These are phyloP conservation scores for Chlorella vulgaris DNA, from an alignment of 139 green algal genomes.

Conservation along the genomic window DNA sequence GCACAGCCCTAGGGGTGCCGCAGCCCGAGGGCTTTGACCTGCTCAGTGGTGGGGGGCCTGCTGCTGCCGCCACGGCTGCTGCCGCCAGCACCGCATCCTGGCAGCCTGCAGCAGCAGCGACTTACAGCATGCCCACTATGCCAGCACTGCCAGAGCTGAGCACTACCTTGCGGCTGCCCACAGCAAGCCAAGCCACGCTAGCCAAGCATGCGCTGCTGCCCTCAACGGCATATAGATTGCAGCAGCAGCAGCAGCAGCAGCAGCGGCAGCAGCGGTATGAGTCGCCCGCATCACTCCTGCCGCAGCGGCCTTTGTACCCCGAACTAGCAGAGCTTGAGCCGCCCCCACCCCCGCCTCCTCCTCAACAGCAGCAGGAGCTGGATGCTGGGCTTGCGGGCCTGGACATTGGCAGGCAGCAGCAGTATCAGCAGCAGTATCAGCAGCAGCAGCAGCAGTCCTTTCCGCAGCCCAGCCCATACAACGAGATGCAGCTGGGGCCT, in stretches of 20 bases:
- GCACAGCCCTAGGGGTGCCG: slow-evolving; percentile 18
- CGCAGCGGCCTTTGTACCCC: slow-evolving; percentile 21
- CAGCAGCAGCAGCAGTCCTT: slow-evolving; percentile 18
- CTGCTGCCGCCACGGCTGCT: background rate
- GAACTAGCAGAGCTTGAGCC: slow-evolving; percentile 25
- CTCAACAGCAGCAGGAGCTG: background rate
- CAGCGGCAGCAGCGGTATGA: background rate
- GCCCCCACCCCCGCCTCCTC: background rate
- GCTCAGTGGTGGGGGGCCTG: background rate
- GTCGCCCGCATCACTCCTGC: background rate
- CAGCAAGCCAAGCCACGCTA: slow-evolving; percentile 35
- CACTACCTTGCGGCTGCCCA: slow-evolving; percentile 21
- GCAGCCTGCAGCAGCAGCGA: slow-evolving; percentile 1
- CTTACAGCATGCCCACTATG: background rate
- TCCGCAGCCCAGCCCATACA: slow-evolving; percentile 49
- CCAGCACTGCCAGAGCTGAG: slow-evolving; percentile 10
- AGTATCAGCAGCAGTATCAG: slow-evolving; percentile 36
- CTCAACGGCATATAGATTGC: background rate
- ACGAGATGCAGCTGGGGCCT: slow-evolving; percentile 60
- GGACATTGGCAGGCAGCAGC: slow-evolving; percentile 25
- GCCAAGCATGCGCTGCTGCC: slow-evolving; percentile 45
- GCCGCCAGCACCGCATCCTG: background rate
- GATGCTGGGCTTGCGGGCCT: slow-evolving; percentile 5
- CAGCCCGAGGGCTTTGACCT: slow-evolving; percentile 26
- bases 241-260: background rate